Base-by-base conservation (phyloP, 345 rosid genomes). In the Trapa incisa region DNA sequence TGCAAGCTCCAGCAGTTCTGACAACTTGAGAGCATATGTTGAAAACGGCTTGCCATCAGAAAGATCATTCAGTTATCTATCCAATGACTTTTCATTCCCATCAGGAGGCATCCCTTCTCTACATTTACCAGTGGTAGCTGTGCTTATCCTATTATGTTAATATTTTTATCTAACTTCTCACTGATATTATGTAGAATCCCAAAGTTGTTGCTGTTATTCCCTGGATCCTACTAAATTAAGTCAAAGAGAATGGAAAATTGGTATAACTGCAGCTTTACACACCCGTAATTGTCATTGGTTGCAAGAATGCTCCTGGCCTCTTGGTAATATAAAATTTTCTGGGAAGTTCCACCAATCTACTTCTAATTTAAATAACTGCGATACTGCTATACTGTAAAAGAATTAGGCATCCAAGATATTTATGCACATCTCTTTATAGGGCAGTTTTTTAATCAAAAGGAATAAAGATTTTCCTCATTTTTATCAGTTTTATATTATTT, bases 111-210 rank as follows among this genome's bases (percentile, higher is more conserved):
- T 89, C 76, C 81, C 96, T 29, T 89, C 96, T 47, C 82, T 95
- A 66, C 97, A 70, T 53, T 80, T 95, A 70, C 99, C 99, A 63
- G 86, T 83, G 96, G 99, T 95, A 87, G 83, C 84, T 76, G 69
- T 65, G 45, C 69, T 54, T 58, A 57, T 10, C 47, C 69, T n/a
- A 41, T n/a, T 63, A 47, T 61, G 33, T 64, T 36, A 13, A 16
- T 37, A 32, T 70, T 37, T 47, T 16, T 45, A 6, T 47, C 8
- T 43, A 29, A 7, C 37, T 64, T 15, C 12, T 64, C 39, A 41
- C 2, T 15, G 1, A 10, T 42, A 13, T 17, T 11, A 22, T 43
- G 1, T 64, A 62, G 22, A 37, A 12, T 12, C 29, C 29, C 43
- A 36, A 41, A n/a, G 4, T 37, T 45, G 37, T 35, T 47, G 37